Evolutionary conservation across 78 protist species (phyloP), one percentile per base, ranked within the genome.

Genomic region (Dictyostelium purpureum): DNA sequence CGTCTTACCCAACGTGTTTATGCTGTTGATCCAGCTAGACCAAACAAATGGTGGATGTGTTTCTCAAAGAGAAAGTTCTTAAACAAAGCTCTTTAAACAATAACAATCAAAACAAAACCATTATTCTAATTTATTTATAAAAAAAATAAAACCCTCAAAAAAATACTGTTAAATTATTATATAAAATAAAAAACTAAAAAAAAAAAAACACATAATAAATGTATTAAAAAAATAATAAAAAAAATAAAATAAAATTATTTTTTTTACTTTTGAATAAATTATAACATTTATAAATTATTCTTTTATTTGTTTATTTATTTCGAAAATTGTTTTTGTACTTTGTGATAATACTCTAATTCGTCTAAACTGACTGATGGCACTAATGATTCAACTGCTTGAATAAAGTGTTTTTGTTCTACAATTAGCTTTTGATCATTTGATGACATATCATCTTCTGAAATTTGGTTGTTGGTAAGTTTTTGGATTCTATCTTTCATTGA

Each of bases 41-140:
- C 94, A 57, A 90, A 81, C 83, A 95, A 97, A 79, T 95, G 96
- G 96, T 97, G 99, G 98, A 37, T 93, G 59, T 83, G 94, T 54
- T 96, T 97, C 95, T 49, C 88, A 35, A 96, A 95, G 94, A 76
- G 97, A 69, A 96, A 96, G 88, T 96, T 96, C 92, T 76, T 95
- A 69, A 93, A 90, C 77, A 89, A 87, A 79, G 70, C 83, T 57
- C 65, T 96, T 77, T 87, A 94, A 93, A 77, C 18, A 14, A 9
- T 26, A 61, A 54, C 4, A 37, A 43, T n/a, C 5, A 82, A 59
- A 35, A 24, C 2, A 31, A 79, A 31, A 26, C n/a, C n/a, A n/a
- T n/a, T n/a, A n/a, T n/a, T n/a, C n/a, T n/a, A n/a, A n/a, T n/a
- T n/a, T n/a, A n/a, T n/a, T n/a, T n/a, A n/a, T n/a, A n/a, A n/a